These are phyloP conservation scores for Fistulinella cinereoalba DNA, from an alignment of 1,284 basidiomycete genomes.

Conservation along the genomic window DNA sequence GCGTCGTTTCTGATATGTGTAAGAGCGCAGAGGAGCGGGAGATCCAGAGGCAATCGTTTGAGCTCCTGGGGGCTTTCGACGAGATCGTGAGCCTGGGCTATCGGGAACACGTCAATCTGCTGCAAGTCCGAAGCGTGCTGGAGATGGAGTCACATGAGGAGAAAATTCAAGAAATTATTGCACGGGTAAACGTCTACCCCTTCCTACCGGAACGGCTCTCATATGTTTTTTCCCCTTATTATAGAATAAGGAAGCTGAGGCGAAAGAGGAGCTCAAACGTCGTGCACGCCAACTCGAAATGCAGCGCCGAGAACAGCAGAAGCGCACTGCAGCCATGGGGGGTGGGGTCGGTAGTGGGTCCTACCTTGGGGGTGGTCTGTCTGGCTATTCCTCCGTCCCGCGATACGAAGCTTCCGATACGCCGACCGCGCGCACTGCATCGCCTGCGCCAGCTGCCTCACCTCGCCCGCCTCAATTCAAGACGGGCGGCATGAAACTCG, in stretches of 20 bases:
- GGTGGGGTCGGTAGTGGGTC: conserved; percentile 46
- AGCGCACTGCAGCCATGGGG: conserved; percentile 54
- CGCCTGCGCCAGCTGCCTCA: conserved; percentile 48
- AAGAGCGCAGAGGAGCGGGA: conserved; percentile 86
- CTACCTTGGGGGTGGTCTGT: conserved; percentile 62
- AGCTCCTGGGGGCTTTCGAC: conserved; percentile 94
- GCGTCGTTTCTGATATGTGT: conserved; percentile 92
- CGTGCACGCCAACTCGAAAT: conserved; percentile 98
- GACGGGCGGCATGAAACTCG: conserved; percentile 96
- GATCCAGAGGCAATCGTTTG: conserved; percentile 90
- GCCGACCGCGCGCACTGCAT: conserved; percentile 43
- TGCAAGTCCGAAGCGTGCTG: conserved; percentile 88
- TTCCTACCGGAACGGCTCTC: not conserved
- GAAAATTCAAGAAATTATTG: conserved; percentile 99
- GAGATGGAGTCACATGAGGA: conserved; percentile 99
- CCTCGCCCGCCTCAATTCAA: conserved; percentile 82
- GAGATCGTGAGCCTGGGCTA: conserved; percentile 96
- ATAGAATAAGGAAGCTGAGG: conserved; percentile 98
- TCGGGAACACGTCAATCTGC: conserved; percentile 88
- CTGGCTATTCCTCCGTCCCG: conserved; percentile 69
- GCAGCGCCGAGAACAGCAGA: conserved; percentile 92
- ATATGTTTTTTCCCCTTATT: not conserved
- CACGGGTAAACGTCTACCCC: conserved; percentile 56
- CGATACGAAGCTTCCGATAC: conserved; percentile 65
- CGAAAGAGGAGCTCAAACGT: conserved; percentile 98